phyloP scores from a whole-genome alignment of 2,329 filamentous ascomycete species.

The Alternaria tenuissima region DNA sequence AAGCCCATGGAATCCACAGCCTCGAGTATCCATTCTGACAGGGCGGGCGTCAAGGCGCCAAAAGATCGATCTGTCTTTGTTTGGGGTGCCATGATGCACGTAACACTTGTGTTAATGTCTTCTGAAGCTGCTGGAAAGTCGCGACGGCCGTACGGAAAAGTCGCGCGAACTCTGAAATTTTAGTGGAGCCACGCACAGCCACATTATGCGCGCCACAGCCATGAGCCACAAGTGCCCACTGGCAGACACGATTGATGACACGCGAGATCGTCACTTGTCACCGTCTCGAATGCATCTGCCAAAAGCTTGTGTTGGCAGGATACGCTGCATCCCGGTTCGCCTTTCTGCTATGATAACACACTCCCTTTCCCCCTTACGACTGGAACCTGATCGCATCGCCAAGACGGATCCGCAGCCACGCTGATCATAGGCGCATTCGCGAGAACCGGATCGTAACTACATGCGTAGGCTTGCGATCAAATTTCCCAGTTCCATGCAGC shows the following conservation, averaged over 20 bases:
- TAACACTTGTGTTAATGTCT: slow-evolving; percentile 2
- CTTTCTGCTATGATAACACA: background rate
- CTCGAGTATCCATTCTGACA: slow-evolving; percentile 86
- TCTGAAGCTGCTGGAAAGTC: slow-evolving; percentile 5
- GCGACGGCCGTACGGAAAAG: slow-evolving; percentile 13
- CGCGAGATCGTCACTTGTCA: slow-evolving; percentile 1
- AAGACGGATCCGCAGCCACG: slow-evolving; percentile 31
- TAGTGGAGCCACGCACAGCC: slow-evolving; percentile 19
- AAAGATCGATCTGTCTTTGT: slow-evolving; percentile 61
- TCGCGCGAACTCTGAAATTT: slow-evolving; percentile 28
- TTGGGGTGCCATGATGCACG: slow-evolving; percentile 44
- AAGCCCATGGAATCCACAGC: slow-evolving; percentile 87
- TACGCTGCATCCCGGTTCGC: background rate
- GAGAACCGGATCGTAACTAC: slow-evolving; percentile 23
- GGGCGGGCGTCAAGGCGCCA: slow-evolving; percentile 72
- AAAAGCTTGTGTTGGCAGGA: background rate
- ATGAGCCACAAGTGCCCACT: background rate
- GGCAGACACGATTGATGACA: background rate
- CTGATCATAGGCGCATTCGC: slow-evolving; percentile 27
- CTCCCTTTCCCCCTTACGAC: background rate
- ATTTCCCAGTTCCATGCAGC: slow-evolving; percentile 26
- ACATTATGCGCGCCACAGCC: background rate
- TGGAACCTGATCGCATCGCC: slow-evolving; percentile 31
- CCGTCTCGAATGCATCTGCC: background rate
- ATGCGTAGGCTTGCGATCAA: slow-evolving; percentile 23